These are phyloP conservation scores for Fraxinus floribunda DNA, from an alignment of 305 asterid genomes.

Conservation along the genomic window DNA sequence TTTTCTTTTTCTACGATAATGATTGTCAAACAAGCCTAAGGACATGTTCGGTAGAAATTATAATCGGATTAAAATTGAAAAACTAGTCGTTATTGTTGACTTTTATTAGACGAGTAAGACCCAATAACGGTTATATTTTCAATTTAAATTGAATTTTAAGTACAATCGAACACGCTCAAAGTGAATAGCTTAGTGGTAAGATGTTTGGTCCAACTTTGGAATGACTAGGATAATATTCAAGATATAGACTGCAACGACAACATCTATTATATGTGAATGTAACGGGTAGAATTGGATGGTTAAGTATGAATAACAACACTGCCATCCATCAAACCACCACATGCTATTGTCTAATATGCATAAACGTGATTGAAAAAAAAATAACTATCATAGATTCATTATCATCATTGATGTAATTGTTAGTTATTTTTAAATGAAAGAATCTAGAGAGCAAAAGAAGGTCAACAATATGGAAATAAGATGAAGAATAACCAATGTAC, in stretches of 20 bases:
- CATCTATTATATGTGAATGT: slow-evolving; percentile 64
- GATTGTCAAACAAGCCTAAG: too few relatives aligned
- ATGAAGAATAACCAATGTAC: background rate
- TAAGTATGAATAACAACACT: background rate
- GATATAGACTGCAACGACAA: slow-evolving; percentile 60
- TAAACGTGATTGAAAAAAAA: too few relatives aligned
- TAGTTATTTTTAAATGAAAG: too few relatives aligned
- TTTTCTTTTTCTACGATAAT: too few relatives aligned
- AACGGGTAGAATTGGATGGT: background rate
- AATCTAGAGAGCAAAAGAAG: background rate
- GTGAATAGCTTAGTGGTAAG: background rate
- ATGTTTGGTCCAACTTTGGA: slow-evolving; percentile 62
- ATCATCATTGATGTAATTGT: background rate
- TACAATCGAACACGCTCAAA: too few relatives aligned
- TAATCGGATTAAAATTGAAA: too few relatives aligned
- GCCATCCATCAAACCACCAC: background rate
- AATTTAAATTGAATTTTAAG: too few relatives aligned
- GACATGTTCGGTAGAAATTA: too few relatives aligned
- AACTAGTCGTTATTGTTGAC: too few relatives aligned
- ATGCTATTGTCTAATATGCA: background rate
- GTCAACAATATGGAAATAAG: background rate
- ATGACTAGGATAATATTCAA: slow-evolving; percentile 63
- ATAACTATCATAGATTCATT: background rate
- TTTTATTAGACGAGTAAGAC: too few relatives aligned
- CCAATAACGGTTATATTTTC: too few relatives aligned